Base-by-base conservation (phyloP, 805 yeast species). In the Schizosaccharomyces lindneri region DNA sequence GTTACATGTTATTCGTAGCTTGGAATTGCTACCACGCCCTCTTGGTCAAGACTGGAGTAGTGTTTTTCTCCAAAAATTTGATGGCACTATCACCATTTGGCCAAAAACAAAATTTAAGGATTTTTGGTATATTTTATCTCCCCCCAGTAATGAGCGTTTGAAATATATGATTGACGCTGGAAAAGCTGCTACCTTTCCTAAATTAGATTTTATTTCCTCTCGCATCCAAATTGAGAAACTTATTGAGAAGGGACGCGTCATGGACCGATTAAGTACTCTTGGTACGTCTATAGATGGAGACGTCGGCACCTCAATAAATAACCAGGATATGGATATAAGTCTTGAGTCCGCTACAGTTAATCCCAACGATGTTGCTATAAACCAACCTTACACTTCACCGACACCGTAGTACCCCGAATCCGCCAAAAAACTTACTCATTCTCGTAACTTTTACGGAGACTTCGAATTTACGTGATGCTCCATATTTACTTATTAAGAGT, bases 41-140 rank as follows among this genome's bases (percentile, higher is more conserved):
- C 70, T 82, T 73, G 83, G 83, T 66, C 87, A 82, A 69, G 93
- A 85, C 70, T 85, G 90, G 90, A 82, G 86, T 65, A 81, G 79
- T 67, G 76, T 85, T 19, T 85, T 85, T 77, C 71, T 85, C 36
- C 94, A 85, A 72, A 73, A 77, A 63, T 85, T 85, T 67, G 79
- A 82, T 59, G 94, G 94, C 0, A 77, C 85, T 0, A 81, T 85
- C 11, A 85, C 93, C 0, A 74, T 85, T 24, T 85, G 27, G 51
- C 93, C 93, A 2, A 78, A 82, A 65, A 78, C 82, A 64, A 73
- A 73, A 43, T 68, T 83, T 13, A 69, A 69, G 43, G 93, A 85
- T 67, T 81, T 83, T 64, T 75, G 74, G 72, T 76, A 81, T 67
- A 81, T 85, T 59, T 71, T 85, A 62, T 76, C 81, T 64, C 90